Conservation (phyloP, 176 grass and related monocot species). For the Metroxylon sagu region DNA sequence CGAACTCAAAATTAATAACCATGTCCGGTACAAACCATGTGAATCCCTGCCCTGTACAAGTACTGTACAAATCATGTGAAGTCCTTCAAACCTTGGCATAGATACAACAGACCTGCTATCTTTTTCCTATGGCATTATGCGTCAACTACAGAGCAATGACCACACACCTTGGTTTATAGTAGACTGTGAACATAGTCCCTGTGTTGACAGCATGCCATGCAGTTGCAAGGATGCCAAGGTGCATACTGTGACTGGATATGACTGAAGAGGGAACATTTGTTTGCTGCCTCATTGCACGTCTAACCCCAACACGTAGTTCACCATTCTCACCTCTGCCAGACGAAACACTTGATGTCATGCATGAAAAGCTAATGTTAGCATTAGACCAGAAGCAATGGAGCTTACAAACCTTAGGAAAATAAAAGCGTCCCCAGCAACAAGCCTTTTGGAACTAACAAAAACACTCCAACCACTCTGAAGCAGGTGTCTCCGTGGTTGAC, state of each 20-base stretch:
- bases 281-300: slow-evolving; percentile 91
- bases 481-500: slow-evolving; percentile 85
- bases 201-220: slow-evolving; percentile 95
- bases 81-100: too few species aligned
- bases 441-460: slow-evolving; percentile 88
- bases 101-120: too few species aligned
- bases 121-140: too few species aligned
- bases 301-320: slow-evolving; percentile 85
- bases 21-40: too few species aligned
- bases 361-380: slow-evolving; percentile 4
- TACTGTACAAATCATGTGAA: too few species aligned
- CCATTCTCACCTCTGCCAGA: slow-evolving; percentile 64
- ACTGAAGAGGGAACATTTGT: slow-evolving; percentile 86
- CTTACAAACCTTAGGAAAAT: slow-evolving; percentile 76
- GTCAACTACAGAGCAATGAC: background rate
- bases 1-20: too few species aligned
- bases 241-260: slow-evolving; percentile 98
- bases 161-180: slow-evolving; percentile 88
- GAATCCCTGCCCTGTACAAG: too few species aligned
- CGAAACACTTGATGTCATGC: background rate
- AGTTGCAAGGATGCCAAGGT: slow-evolving; percentile 96
- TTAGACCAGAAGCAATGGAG: background rate
- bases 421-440: slow-evolving; percentile 91
- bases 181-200: slow-evolving; percentile 84
- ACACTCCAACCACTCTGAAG: slow-evolving; percentile 99